These are phyloP conservation scores for Hygrocybe punicea DNA, from an alignment of 768 basidiomycete genomes.

Conservation along the genomic window DNA sequence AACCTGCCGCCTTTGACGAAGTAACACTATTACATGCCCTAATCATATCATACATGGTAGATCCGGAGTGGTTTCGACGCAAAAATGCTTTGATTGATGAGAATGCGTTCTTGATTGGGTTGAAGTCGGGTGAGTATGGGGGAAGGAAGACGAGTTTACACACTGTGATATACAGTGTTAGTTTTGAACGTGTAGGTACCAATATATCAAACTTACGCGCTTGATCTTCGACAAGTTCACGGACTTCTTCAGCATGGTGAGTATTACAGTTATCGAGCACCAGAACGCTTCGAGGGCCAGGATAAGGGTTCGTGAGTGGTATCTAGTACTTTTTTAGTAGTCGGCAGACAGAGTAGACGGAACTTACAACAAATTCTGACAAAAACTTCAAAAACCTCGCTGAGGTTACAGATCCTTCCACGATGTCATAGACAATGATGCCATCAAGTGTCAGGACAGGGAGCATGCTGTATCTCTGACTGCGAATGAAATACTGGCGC, in stretches of 20 bases:
- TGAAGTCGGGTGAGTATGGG: slow-evolving; percentile 32
- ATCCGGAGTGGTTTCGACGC: too few relatives aligned
- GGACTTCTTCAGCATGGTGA: slow-evolving; percentile 36
- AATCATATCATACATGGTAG: too few relatives aligned
- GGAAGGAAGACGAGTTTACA: slow-evolving; percentile 17
- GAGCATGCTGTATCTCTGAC: slow-evolving; percentile 26
- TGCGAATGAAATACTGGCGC: slow-evolving; percentile 20
- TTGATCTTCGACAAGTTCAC: slow-evolving; percentile 26
- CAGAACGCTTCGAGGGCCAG: slow-evolving; percentile 32
- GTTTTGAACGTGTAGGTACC: not conserved
- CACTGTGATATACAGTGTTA: not conserved
- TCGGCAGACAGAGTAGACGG: not conserved
- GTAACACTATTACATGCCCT: too few relatives aligned
- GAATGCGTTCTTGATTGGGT: slow-evolving; percentile 33
- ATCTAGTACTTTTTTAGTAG: not conserved
- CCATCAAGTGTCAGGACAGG: slow-evolving; percentile 28
- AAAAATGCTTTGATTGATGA: slow-evolving; percentile 20
- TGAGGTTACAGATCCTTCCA: slow-evolving; percentile 33
- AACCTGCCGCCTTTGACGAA: too few relatives aligned
- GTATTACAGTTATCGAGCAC: slow-evolving; percentile 41
- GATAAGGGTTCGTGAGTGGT: slow-evolving; percentile 26
- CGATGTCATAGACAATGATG: slow-evolving; percentile 27
- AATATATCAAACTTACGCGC: slow-evolving; percentile 20
- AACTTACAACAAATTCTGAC: slow-evolving; percentile 25
- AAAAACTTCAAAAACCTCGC: slow-evolving; percentile 33